Conservation (phyloP, 2,329 filamentous ascomycete species). For the Onygenales sp. region DNA sequence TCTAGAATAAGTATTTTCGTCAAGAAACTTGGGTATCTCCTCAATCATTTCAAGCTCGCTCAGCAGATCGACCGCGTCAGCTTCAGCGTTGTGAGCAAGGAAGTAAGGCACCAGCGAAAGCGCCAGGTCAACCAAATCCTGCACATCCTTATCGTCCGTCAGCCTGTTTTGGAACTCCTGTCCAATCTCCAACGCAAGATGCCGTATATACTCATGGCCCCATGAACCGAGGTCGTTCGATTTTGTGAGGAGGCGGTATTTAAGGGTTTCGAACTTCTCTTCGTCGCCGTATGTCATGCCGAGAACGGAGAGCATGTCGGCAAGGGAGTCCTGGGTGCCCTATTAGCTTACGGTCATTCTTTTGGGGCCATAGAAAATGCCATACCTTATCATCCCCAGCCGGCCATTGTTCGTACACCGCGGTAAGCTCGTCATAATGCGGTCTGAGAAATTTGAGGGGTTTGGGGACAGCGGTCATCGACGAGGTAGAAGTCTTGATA, state of each 20-base stretch:
- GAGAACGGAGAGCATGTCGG: constrained; percentile 92
- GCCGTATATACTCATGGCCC: constrained; percentile 97
- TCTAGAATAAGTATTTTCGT: constrained; percentile 85
- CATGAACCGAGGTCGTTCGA: constrained; percentile 90
- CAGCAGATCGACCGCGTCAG: constrained; percentile 92
- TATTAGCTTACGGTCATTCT: not conserved
- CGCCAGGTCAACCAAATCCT: constrained; percentile 79
- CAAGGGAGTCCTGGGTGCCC: constrained; percentile 55
- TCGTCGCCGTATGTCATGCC: constrained; percentile 99
- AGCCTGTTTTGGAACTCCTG: constrained; percentile 85
- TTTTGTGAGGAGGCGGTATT: constrained; percentile 83
- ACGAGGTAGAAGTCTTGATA: constrained; percentile 98
- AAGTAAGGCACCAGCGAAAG: constrained; percentile 84
- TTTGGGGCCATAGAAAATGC: constrained; percentile 1
- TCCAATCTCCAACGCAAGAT: constrained; percentile 90
- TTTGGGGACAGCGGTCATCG: constrained; percentile 98
- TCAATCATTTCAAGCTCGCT: constrained; percentile 98
- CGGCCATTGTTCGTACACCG: constrained; percentile 83
- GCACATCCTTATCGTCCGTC: constrained; percentile 70
- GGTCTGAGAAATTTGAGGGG: constrained; percentile 95
- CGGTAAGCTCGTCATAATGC: constrained; percentile 83
- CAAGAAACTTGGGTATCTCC: constrained; percentile 75
- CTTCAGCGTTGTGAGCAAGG: constrained; percentile 93
- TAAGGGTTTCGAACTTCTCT: constrained; percentile 88
- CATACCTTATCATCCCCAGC: constrained; percentile 72